Percentiles rank a stretch among this genome's conserved stretches.
Conservation (phyloP, 2,329 filamentous ascomycete species). For the Chaetomiaceae sp. region DNA sequence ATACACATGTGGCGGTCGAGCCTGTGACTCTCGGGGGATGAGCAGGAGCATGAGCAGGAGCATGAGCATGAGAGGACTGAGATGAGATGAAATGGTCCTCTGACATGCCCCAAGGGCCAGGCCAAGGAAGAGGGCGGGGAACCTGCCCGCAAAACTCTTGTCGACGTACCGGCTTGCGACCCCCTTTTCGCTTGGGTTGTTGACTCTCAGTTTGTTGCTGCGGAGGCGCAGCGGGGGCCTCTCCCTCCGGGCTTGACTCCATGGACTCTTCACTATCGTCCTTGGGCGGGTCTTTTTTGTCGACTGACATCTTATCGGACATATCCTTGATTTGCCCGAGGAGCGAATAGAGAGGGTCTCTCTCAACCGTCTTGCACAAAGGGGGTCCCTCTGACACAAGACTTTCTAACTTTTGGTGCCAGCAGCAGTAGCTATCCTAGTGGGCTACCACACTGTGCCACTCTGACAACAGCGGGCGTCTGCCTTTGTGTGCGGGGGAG, state of each 20-base stretch:
- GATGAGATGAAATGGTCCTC: constrained; percentile 8
- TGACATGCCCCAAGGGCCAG: background rate
- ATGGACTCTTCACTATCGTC: constrained; percentile 60
- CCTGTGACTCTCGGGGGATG: background rate
- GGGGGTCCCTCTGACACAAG: background rate
- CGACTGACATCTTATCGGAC: constrained; percentile 65
- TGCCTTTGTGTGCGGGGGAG: constrained; percentile 14
- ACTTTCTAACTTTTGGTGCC: background rate
- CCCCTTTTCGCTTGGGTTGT: constrained; percentile 91
- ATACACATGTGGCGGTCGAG: background rate
- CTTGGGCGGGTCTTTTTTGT: constrained; percentile 53
- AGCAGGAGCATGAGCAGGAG: too few species aligned
- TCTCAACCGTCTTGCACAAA: background rate
- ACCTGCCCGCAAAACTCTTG: constrained; percentile 6
- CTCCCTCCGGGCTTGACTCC: constrained; percentile 57
- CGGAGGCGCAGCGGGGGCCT: constrained; percentile 38
- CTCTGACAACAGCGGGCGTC: constrained; percentile 3
- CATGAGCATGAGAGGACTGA: too few species aligned
- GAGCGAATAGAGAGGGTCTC: background rate
- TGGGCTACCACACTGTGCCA: constrained; percentile 13
- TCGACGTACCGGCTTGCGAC: constrained; percentile 81
- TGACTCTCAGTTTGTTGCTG: constrained; percentile 48
- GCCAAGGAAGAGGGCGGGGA: background rate
- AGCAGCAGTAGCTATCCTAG: background rate
- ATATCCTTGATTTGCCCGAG: constrained; percentile 43